Evolutionary conservation across 2,329 filamentous ascomycete species (phyloP), one percentile per base, ranked within the genome.

Genomic region (Paecilomyces dactylethromorphus): DNA sequence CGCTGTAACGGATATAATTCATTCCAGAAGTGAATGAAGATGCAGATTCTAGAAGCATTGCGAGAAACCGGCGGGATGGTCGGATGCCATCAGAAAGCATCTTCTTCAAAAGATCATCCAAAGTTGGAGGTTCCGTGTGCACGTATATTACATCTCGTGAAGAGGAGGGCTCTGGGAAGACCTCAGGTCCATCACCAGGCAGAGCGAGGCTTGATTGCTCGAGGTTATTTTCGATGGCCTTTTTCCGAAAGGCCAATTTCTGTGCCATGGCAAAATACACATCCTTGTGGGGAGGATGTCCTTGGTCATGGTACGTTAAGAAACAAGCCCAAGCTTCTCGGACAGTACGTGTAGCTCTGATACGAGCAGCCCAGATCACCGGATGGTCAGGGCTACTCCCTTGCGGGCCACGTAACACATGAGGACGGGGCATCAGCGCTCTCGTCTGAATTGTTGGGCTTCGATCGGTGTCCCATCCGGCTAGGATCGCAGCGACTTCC

Each of bases 271-370:
- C 83, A 56, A 79, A 71, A 60, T 84, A 84, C 1, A 85, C 75
- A 26, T 72, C 68, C 31, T 72, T 62, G 56, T 72, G 70, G n/a
- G 71, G 65, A 10, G 68, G 69, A 35, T 73, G 63, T 8, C 68
- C 69, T 13, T 74, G 71, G 22, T 79, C 74, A 66, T 84, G 78
- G 60, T 80, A 84, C 4, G 82, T 79, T 50, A 85, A 69, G 67
- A 86, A 88, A 61, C 82, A 85, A 22, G 84, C 84, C 85, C 85
- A 88, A 5, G 85, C 84, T 72, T 88, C 85, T 60, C 83, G 79
- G 53, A 83, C 71, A 3, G 85, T 87, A 35, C 85, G 77, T 11
- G 85, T 88, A 22, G 83, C 78, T 53, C 76, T 75, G 56, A 88
- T 82, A 11, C 85, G 79, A 32, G 82, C 83, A 58, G 78, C 77